Evolutionary conservation across 768 basidiomycete genomes (phyloP), one percentile per base, ranked within the genome.

Genomic region (Leucocoprinus birnbaumii): DNA sequence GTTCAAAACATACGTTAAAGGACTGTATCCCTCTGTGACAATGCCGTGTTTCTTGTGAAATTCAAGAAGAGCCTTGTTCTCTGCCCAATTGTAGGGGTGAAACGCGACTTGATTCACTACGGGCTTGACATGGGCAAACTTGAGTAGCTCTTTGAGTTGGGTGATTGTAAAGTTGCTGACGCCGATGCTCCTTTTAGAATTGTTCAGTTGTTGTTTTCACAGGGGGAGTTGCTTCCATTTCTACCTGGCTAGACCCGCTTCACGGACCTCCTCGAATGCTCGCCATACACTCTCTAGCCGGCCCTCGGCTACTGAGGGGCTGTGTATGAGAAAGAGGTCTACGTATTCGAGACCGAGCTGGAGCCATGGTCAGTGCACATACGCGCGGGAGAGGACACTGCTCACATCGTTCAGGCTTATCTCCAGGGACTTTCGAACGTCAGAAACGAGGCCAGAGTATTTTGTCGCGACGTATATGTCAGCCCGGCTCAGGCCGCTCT

Each of bases 81-180:
- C 60, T 2, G 70, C 67, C 61, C 80, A 80, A 38, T 87, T 83
- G 66, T 91, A 91, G 1, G 88, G 88, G 60, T 90, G 86, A 10
- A 90, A 69, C 13, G 73, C 69, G 58, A 89, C 87, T 72, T 91
- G 88, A 63, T 91, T 89, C 38, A 86, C 86, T 1, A 81, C 84
- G 3, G 88, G 89, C 35, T 75, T 80, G 60, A 85, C 67, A 34
- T 68, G 72, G 0, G 84, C 83, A 0, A 67, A 63, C 60, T 78
- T 79, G 50, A 83, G 51, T 3, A 89, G 58, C 2, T 66, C 66
- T 61, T 86, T 71, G 16, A 91, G 71, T 46, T 84, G 68, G 1
- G 72, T 65, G 27, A 86, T 58, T 3, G 63, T 64, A 65, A 85
- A 89, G 67, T 90, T 90, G 69, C 83, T 84, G 52, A 91, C 85